Base-by-base conservation (phyloP, 192 early-diverging fungal species). In the Coemansia sp. region DNA sequence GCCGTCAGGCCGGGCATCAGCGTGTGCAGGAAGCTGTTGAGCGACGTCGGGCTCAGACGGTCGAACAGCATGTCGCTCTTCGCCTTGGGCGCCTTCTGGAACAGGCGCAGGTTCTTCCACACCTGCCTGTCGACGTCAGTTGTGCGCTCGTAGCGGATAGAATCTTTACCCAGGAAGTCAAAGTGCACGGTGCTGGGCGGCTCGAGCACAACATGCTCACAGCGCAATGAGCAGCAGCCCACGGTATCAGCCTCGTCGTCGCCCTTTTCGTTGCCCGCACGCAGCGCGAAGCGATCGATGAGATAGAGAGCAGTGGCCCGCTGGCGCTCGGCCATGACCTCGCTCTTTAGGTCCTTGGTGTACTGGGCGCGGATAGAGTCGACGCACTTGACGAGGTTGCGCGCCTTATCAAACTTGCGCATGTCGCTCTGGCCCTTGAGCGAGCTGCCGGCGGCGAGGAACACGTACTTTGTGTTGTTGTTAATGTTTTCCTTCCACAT, bases 401-500 rank as follows among this genome's bases (percentile, higher is more conserved):
- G 86, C 8, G 97, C 94, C 72, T 94, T 98, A 59, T 99, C 94
- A 70, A 96, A 99, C 85, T 99, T 99, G 72, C 92, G 89, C 70
- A 94, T 74, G 67, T 99, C 97, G 67, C 94, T 96, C 77, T 94
- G 91, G 40, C 95, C 97, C 73, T 99, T 99, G 64, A 95, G 84
- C n/a, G 93, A 91, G 66, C 93, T 94, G 34, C 85, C 91, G 3
- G 96, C 95, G 3, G 94, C 95, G 73, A 99, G 86, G 68, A 95
- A 95, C 29, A 99, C 93, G 76, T 99, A 99, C 73, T 99, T 99
- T 68, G 86, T 90, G 63, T 84, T 87, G 29, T 88, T 89, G 77
- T 99, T 98, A 59, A 99, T 93, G 77, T 98, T 99, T 69, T 99
- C 97, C 73, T 95, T 98, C 97, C 97, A 99, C 39, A 87, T 96